Evolutionary conservation across 305 asterid species (phyloP).

Genomic region (Solanum hybrid): DNA sequence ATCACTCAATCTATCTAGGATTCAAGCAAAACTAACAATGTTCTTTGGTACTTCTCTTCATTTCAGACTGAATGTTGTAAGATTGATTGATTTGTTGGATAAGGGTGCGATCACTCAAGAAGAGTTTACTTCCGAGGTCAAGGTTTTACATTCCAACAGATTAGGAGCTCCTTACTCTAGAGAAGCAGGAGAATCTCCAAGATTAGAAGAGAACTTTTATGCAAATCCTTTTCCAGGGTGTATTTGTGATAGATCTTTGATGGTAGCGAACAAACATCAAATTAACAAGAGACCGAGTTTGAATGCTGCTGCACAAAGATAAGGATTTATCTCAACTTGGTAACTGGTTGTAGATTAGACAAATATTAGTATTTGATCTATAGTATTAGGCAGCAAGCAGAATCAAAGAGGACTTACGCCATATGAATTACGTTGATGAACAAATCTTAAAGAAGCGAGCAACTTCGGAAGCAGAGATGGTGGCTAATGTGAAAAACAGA

Average conservation of each 20-base stretch:
- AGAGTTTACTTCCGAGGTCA: slow-evolving; percentile 34
- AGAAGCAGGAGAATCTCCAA: slow-evolving; percentile 29
- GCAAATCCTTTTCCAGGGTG: slow-evolving; percentile 89
- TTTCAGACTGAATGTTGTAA: slow-evolving; percentile 51
- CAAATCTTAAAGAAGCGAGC: background rate
- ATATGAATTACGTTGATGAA: background rate
- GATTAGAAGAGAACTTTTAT: slow-evolving; percentile 61
- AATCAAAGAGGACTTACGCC: background rate
- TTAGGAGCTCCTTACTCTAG: slow-evolving; percentile 57
- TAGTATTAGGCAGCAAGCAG: background rate
- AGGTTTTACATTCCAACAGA: slow-evolving; percentile 42
- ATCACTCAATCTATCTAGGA: background rate
- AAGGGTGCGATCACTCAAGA: slow-evolving; percentile 37
- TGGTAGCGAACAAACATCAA: slow-evolving; percentile 10
- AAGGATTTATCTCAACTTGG: background rate
- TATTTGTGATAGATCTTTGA: slow-evolving; percentile 38
- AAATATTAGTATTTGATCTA: background rate
- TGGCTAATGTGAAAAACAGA: background rate
- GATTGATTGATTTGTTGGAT: slow-evolving; percentile 49
- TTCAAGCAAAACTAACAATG: background rate
- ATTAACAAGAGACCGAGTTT: slow-evolving; percentile 12
- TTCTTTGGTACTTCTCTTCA: background rate
- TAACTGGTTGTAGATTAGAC: slow-evolving; percentile 6
- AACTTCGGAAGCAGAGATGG: background rate
- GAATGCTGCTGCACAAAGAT: slow-evolving; percentile 42